Conservation (phyloP, 139 green algal genomes). For the Closterium sp. region DNA sequence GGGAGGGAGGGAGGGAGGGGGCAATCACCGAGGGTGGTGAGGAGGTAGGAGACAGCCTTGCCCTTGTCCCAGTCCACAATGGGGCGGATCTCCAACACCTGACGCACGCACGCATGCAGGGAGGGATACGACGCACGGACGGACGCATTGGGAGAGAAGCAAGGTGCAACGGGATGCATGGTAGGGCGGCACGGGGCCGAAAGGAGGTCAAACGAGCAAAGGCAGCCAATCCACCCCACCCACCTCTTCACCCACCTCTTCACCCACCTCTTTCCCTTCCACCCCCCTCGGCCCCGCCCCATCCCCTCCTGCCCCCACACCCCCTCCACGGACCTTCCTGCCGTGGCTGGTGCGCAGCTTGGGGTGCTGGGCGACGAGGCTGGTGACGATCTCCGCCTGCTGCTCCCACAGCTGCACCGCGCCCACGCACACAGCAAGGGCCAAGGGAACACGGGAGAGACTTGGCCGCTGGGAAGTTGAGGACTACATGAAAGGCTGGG, state of each 20-base stretch:
- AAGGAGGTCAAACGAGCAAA: too few species aligned
- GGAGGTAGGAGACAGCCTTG: constrained; percentile 82
- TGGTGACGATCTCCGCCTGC: constrained; percentile 50
- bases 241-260: too few species aligned
- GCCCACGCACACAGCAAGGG: too few species aligned
- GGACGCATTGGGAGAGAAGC: not conserved
- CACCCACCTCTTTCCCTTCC: too few species aligned
- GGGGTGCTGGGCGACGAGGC: constrained; percentile 44
- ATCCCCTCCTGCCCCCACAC: too few species aligned
- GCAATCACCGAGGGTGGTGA: constrained; percentile 57
- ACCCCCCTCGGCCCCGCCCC: too few species aligned
- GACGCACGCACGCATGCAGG: constrained; percentile 61
- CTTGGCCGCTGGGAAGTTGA: too few species aligned
- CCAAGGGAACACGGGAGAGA: too few species aligned
- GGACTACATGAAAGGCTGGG: too few species aligned
- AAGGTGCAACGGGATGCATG: too few species aligned
- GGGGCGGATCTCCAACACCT: constrained; percentile 92
- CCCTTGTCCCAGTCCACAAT: constrained; percentile 97
- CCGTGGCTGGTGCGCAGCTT: constrained; percentile 64
- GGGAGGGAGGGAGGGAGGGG: not conserved
- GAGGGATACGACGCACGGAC: not conserved
- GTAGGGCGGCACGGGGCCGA: too few species aligned
- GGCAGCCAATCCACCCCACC: too few species aligned
- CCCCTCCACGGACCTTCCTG: constrained; percentile 36
- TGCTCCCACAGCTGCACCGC: constrained; percentile 48